Evolutionary conservation across 371 early-diverging fungal species (phyloP).

Genomic region (Rhizomucor miehei): DNA sequence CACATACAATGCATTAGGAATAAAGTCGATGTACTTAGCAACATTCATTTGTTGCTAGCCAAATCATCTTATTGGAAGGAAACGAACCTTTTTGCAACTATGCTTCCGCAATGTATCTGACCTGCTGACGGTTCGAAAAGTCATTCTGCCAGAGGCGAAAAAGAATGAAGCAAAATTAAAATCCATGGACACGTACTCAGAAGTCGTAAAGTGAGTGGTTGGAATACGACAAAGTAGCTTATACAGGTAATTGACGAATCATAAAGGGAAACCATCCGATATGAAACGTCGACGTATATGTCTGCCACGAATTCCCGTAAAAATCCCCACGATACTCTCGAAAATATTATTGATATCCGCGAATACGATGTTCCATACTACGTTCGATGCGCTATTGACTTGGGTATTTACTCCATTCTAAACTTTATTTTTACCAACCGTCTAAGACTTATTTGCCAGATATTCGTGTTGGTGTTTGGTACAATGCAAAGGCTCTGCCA

Average conservation of each 20-base stretch:
- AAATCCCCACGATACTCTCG: slow-evolving; percentile 43
- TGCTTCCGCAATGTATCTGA: slow-evolving; percentile 81
- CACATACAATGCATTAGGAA: background rate
- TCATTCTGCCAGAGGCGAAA: slow-evolving; percentile 64
- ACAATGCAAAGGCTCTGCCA: slow-evolving; percentile 64
- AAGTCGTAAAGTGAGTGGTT: slow-evolving; percentile 41
- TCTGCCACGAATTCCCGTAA: slow-evolving; percentile 30
- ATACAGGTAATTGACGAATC: background rate
- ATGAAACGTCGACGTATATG: slow-evolving; percentile 16
- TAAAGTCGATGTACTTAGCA: background rate
- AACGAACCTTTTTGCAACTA: slow-evolving; percentile 74
- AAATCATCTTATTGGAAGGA: slow-evolving; percentile 86
- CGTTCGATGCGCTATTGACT: slow-evolving; percentile 91
- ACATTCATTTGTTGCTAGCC: slow-evolving; percentile 44
- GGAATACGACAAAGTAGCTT: background rate
- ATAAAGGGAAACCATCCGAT: slow-evolving; percentile 31
- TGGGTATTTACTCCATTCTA: slow-evolving; percentile 43
- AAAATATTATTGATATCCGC: slow-evolving; percentile 81
- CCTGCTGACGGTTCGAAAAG: slow-evolving; percentile 72
- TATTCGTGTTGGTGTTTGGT: slow-evolving; percentile 97
- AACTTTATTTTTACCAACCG: background rate
- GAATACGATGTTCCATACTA: slow-evolving; percentile 96
- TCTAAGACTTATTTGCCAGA: slow-evolving; percentile 40
- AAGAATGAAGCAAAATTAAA: slow-evolving; percentile 69
- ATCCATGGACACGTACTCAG: slow-evolving; percentile 59